Base-by-base conservation (phyloP, 2,329 filamentous ascomycete species). In the Exophiala aquamarina region DNA sequence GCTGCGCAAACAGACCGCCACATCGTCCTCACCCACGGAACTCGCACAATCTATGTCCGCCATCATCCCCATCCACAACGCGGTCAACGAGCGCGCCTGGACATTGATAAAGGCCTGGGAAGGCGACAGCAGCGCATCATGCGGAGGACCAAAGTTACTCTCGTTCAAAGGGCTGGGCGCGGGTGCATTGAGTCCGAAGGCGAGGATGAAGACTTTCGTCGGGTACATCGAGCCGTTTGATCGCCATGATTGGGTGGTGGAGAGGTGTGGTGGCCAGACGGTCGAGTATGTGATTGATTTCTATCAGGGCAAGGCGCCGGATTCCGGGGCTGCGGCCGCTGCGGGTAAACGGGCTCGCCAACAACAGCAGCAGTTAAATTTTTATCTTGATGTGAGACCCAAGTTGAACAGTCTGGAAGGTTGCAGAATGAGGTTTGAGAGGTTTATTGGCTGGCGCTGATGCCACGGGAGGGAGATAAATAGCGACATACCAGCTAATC, bases 201-300 rank as follows among this genome's bases (percentile, higher is more conserved):
- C 93, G 2, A 77, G 91, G 49, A 68, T 93, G 57, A 51, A 50
- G 44, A 47, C 28, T 10, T 70, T 96, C 41, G 71, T 95, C 44
- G 93, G 93, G n/a, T 97, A 95, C 67, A 84, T 86, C 50, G 77
- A 85, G 43, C 93, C 93, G 1, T 98, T 98, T 68, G 93, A 98
- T 70, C 78, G 93, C 20, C 93, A 98, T 67, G 93, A 98, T 68
- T 98, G 93, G 93, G 83, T 96, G 18, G 85, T 98, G 28, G 91
- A 98, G 69, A 78, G 93, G 41, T 97, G 93, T 64, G 92, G 87
- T 15, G 72, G 71, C 5, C 63, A 66, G 47, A 82, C 81, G 61
- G 73, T 98, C 39, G 93, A 97, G 61, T 98, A 98, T 66, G 86
- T 98, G 31, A 98, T 98, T 67, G 93, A 98, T 69, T 98, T 98